Evolutionary conservation across 2,329 filamentous ascomycete genomes (phyloP).

Genomic region (Botryotinia narcissicola): DNA sequence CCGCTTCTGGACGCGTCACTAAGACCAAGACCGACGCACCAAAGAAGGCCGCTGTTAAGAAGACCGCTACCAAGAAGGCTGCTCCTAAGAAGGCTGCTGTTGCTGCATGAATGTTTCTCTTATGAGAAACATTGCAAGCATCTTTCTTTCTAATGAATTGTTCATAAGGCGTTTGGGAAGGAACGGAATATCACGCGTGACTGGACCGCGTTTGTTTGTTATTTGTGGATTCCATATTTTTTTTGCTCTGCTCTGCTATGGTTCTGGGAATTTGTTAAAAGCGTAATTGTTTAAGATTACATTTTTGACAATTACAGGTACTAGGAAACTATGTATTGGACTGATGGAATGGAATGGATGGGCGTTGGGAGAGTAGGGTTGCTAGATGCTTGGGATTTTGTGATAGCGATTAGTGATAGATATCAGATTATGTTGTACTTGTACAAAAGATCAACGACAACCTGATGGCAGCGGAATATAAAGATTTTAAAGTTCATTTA

Average conservation of each 20-base stretch:
- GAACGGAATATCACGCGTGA: constrained; percentile 6
- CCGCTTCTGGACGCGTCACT: constrained; percentile 70
- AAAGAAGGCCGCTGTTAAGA: constrained; percentile 44
- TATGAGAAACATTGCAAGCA: neutral
- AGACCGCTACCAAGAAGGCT: constrained; percentile 28
- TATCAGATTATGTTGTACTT: constrained; percentile 13
- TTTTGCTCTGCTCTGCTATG: constrained; percentile 25
- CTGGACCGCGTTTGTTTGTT: constrained; percentile 10
- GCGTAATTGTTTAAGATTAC: constrained; percentile 19
- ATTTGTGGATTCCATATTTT: constrained; percentile 30
- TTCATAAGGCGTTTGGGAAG: constrained; percentile 8
- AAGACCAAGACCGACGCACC: constrained; percentile 53
- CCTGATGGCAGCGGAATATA: neutral
- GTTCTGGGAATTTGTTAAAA: constrained; percentile 22
- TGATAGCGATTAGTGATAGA: neutral
- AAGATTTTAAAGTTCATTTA: neutral
- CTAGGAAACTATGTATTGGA: constrained; percentile 9
- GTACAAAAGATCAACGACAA: constrained; percentile 9
- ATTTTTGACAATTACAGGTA: constrained; percentile 18
- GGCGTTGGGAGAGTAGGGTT: neutral
- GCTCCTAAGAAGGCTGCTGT: constrained; percentile 34
- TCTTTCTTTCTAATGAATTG: constrained; percentile 3
- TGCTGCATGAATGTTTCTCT: constrained; percentile 2
- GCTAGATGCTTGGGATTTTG: neutral
- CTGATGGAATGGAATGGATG: constrained; percentile 1